Evolutionary conservation across 1,284 basidiomycete species (phyloP), one percentile per base, ranked within the genome.

Genomic region (Malassezia dermatis): DNA sequence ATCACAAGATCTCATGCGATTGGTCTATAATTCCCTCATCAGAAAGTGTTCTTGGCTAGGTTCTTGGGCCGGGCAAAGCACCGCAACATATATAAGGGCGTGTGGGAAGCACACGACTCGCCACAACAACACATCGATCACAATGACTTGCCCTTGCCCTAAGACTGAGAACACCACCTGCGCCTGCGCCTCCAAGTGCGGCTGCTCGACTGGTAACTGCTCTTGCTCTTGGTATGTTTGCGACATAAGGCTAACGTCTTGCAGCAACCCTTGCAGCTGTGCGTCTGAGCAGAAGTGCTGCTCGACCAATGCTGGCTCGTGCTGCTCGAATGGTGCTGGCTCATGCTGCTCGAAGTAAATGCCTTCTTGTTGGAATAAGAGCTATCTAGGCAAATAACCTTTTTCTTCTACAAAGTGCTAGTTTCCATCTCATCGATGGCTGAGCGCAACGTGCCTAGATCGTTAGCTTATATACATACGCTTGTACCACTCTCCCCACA

Each of bases 401-500:
- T 4, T 19, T 21, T 10, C 3, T 6, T 4, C 41, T 12, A 43
- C 5, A 13, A 21, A 17, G 19, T 8, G 10, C 30, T 30, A 10
- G 45, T 51, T 43, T 71, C 59, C 46, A 69, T 63, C 39, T 48
- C 46, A 41, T 66, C 66, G 27, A 71, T 60, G 4, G 63, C 40
- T 2, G 63, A 63, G 0, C 64, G 54, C 1, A 70, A 45, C 2
- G 65, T 55, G 27, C 63, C 55, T 62, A 34, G 13, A 28, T 31
- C 48, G 2, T 21, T 41, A 32, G 11, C 19, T 31, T 11, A 1
- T n/a, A 34, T 28, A 66, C 65, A 51, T 51, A 65, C 70, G 62
- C 48, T 71, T 69, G 31, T 71, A 65, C 71, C 71, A 73, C 31
- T 73, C 69, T 13, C 64, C 64, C 66, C 69, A 70, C 0, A 73